Evolutionary conservation across 169 alveolate species (phyloP), one percentile per base, ranked within the genome.

Genomic region (Eimeria maxima): DNA sequence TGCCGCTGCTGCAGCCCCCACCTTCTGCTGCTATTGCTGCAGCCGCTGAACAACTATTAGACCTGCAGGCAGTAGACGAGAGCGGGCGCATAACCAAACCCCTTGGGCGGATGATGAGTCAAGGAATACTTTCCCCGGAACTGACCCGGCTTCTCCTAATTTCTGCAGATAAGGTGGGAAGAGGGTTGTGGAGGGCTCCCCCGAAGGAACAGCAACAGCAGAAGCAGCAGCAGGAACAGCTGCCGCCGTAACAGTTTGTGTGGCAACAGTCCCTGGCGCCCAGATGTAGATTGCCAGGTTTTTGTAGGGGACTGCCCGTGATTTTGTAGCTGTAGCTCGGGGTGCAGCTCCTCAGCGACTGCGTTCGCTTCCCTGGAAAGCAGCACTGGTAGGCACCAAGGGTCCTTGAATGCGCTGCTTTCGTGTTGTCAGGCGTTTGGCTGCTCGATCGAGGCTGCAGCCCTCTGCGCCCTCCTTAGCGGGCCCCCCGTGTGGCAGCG

Each of bases 401-500:
- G 18, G 63, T 60, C 16, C 63, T 81, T 53, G 29, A 18, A 10
- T 50, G 53, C 16, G 71, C 29, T 86, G 78, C 44, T 33, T 57
- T 63, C 67, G 69, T 45, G 67, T 24, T 53, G 44, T 63, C 81
- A 86, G 93, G 93, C 93, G 65, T 86, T 86, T 63, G 93, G 93
- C 42, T 86, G 93, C 60, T 86, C 93, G 44, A n/a, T 60, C 29
- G 93, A 86, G 80, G 93, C 93, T 20, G 65, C 93, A 42, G 93
- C 93, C 2, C 27, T 86, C 65, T 86, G 93, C 45, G 93, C 93
- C 22, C 93, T 86, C 20, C 93, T 86, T 65, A 60, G 93, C 81
- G 93, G 93, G 44, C 93, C 93, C 27, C 93, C 93, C 33, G 81
- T 86, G 67, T 86, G 93, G 93, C 93, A 55, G 83, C 78, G 78